Evolutionary conservation across 2,329 filamentous ascomycete genomes (phyloP), one percentile per base, ranked within the genome.

Genomic region (Aplosporella prunicola): DNA sequence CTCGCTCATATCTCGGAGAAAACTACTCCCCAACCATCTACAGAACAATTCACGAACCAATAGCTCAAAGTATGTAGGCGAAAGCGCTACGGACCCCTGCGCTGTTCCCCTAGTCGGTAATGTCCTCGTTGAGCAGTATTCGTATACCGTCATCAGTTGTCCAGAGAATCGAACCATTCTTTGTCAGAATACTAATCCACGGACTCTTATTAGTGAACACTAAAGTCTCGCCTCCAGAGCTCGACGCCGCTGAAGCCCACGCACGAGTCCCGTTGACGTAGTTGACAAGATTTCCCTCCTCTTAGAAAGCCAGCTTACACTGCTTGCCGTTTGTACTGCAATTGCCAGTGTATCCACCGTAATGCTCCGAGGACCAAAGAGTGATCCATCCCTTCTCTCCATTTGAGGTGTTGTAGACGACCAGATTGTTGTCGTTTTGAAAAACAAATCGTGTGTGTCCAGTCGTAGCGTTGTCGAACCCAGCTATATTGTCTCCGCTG

Each of bases 361-460:
- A n/a, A n/a, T 32, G 18, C 9, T 32, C 24, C 8, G 18, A 8
- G 13, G 22, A 22, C 30, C 30, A 32, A 4, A 32, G 30, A 2
- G 30, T 23, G 10, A 13, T 9, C 30, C 18, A 22, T n/a, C 6
- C 11, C 1, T 13, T 11, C 22, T 24, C 11, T 0, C 8, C 10
- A 14, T 23, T 14, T n/a, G 30, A 3, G 18, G 18, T 20, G 18
- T 32, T 32, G 18, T 32, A 32, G 4, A 23, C 30, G 18, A 32
- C 30, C n/a, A 32, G 24, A 14, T 32, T 32, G 30, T 32, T 32
- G 30, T 32, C 30, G n/a, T 32, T 32, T 13, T 32, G 30, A 10
- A 32, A 17, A 5, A 22, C 18, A 14, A 32, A 32, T n/a, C 30
- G 30, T 5, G 24, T 14, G 18, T 22, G 22, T 18, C 30, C 18